These are phyloP conservation scores for Mortierella sp. DNA, from an alignment of 371 early-diverging fungal genomes.

Conservation along the genomic window DNA sequence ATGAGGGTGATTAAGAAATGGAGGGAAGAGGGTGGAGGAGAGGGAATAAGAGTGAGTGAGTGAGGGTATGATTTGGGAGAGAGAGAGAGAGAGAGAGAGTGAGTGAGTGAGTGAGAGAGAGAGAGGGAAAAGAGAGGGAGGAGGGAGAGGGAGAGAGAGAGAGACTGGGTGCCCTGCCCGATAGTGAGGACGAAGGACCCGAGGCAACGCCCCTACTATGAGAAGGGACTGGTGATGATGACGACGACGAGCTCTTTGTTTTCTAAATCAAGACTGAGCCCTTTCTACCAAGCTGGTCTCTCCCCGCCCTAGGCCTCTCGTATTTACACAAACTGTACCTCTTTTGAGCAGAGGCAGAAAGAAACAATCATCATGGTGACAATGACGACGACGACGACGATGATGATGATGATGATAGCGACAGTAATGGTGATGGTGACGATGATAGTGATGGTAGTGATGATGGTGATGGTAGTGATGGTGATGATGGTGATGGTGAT, in stretches of 20 bases:
- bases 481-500: constrained; percentile 3
- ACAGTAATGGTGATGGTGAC: background rate
- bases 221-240: constrained; percentile 8
- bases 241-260: constrained; percentile 2
- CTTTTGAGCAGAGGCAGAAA: no score
- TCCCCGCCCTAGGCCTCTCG: background rate
- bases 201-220: background rate
- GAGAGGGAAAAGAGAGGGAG: constrained; percentile 4
- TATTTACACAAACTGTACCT: background rate
- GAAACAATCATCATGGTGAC: no score
- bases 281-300: background rate
- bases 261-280: constrained; percentile 1
- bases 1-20: background rate
- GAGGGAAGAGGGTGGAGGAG: background rate
- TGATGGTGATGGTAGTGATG: background rate
- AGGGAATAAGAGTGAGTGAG: background rate
- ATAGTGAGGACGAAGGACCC: constrained; percentile 8
- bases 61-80: background rate
- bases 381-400: background rate
- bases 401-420: constrained; percentile 10
- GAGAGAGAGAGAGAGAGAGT: background rate
- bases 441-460: background rate
- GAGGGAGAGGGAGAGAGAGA: background rate
- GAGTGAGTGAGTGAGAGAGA: background rate
- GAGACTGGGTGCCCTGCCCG: constrained; percentile 7